Evolutionary conservation across 106 monocot genomes (phyloP), one percentile per base, ranked within the genome.

Genomic region (Vanilla planifolia): DNA sequence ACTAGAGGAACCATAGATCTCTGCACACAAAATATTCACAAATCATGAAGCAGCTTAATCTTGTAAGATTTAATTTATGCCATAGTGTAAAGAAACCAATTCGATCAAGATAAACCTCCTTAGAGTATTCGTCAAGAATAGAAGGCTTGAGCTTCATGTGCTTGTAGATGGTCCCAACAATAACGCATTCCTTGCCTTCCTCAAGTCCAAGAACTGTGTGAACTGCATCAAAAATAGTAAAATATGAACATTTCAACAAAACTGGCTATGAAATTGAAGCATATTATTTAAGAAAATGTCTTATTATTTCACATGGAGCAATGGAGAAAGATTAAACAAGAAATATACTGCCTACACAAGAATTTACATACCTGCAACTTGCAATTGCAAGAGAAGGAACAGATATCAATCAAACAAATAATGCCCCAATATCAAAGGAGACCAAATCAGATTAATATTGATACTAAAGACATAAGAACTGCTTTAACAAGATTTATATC

Each of bases 61-160:
- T 33, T 5, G 21, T 35, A 14, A n/a, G 21, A 9, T 34, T 57
- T 57, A 57, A 34, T 35, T 33, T 17, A 9, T 59, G 30, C 57
- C 40, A 39, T 11, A 35, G 0, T 23, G n/a, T 36, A 56, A 28
- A 39, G 59, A 48, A 41, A 29, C 16, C 33, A 37, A 11, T 15
- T 29, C 10, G 37, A 52, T n/a, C 30, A 23, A 26, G 0, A 44
- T 64, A 16, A 46, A 99, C 98, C 98, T 99, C 98, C 65, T 99
- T 98, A 14, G 92, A 82, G 35, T 99, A 92, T 60, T 99, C 98
- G 73, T 99, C 92, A 34, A 92, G 79, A 65, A 99, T 72, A 10
- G 70, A 85, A 69, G 92, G 92, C 60, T 99, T 99, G 19, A 99
- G 82, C 66, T 92, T 99, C 98, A 99, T 99, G 43, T 99, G 88